phyloP scores from a whole-genome alignment of 371 early-diverging fungal genomes.

The Mortierella sp. region DNA sequence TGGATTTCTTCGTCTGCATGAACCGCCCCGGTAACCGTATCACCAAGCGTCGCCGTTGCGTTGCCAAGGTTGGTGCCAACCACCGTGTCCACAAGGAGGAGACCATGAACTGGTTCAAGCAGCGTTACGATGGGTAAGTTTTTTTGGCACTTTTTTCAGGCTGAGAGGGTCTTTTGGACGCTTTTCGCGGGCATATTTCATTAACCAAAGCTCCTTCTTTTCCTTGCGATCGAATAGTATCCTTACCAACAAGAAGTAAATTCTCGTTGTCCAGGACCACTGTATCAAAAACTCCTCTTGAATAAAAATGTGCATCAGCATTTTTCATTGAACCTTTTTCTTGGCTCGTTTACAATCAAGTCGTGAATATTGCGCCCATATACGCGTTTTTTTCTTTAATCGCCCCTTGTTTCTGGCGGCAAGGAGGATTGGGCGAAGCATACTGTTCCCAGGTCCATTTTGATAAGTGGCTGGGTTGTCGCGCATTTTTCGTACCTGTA shows the following conservation, averaged over 20 bases:
- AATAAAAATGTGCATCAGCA: constrained; percentile 18
- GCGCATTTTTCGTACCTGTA: too few relatives aligned
- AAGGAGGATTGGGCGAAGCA: too few relatives aligned
- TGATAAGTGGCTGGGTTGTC: too few relatives aligned
- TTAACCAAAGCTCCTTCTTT: not conserved
- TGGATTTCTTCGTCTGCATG: constrained; percentile 91
- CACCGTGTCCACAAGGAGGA: constrained; percentile 97
- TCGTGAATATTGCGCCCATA: too few relatives aligned
- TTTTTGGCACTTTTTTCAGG: not conserved
- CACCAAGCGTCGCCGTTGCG: constrained; percentile 95
- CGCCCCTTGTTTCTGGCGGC: too few relatives aligned
- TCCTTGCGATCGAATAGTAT: constrained; percentile 25
- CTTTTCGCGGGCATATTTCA: not conserved
- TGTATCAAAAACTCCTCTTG: constrained; percentile 12
- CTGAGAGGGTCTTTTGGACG: not conserved
- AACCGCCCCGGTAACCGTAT: constrained; percentile 98
- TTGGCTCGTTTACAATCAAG: too few relatives aligned
- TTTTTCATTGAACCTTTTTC: not conserved
- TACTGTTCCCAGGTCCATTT: too few relatives aligned
- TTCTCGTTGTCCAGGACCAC: constrained; percentile 20
- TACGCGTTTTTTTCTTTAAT: too few relatives aligned
- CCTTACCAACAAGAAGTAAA: constrained; percentile 57
- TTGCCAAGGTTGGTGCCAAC: constrained; percentile 89
- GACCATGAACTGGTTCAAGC: constrained; percentile 90
- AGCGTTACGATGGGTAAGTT: constrained; percentile 60